Percentiles rank a stretch among this genome's conserved stretches.
Conservation (phyloP, 148 eudicot genomes). For the Fallopia convolvulus region DNA sequence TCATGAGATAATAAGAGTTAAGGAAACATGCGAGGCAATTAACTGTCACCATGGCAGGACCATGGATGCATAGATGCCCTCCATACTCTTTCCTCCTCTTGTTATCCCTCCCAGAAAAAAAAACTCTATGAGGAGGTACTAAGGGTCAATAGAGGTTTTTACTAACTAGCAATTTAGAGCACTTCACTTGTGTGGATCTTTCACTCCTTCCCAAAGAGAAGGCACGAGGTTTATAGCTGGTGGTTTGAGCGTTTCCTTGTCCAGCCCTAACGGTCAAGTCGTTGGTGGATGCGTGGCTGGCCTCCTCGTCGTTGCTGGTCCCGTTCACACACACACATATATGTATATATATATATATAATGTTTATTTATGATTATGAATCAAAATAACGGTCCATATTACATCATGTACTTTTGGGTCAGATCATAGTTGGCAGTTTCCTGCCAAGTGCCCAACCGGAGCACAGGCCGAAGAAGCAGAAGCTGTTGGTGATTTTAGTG, state of each 20-base stretch:
- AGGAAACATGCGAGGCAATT: background rate
- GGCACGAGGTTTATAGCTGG: constrained; percentile 21
- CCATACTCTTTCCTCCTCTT: background rate
- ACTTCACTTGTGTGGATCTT: constrained; percentile 29
- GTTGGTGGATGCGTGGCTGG: constrained; percentile 24
- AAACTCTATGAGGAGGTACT: background rate
- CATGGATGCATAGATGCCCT: background rate
- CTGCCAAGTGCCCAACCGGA: constrained; percentile 32
- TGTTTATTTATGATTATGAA: background rate
- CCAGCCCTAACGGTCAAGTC: constrained; percentile 37
- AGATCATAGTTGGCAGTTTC: constrained; percentile 46
- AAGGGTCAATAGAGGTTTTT: background rate
- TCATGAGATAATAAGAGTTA: background rate
- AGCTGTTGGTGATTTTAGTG: background rate
- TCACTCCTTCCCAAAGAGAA: constrained; percentile 27
- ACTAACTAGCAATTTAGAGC: background rate
- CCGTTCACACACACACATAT: no score
- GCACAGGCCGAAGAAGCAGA: constrained; percentile 37
- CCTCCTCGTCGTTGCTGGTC: constrained; percentile 31
- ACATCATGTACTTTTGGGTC: background rate
- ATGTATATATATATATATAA: no score
- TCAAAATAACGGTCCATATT: background rate
- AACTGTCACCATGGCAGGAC: background rate
- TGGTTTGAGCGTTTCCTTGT: constrained; percentile 26
- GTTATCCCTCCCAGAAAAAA: background rate